Base-by-base conservation (phyloP, 768 basidiomycete genomes). In the Hydnomerulius pinastri region DNA sequence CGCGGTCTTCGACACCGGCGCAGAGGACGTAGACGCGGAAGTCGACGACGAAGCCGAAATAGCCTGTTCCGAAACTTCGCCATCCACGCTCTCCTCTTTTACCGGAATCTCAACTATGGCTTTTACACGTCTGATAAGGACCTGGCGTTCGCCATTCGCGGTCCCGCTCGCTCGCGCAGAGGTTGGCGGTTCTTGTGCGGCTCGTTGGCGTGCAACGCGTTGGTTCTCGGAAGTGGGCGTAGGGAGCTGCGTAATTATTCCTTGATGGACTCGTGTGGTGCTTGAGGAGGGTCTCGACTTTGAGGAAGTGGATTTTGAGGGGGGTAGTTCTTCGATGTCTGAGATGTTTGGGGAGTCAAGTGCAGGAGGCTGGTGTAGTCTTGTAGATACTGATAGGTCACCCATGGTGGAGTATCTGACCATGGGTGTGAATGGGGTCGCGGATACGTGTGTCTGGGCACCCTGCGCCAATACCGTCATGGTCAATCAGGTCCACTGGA, bases 101-200 rank as follows among this genome's bases (percentile, higher is more conserved):
- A 88, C 79, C 28, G 77, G 72, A 1, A 87, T 70, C 17, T 87
- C 74, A 6, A 79, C 63, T 2, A 74, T 62, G 23, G 87, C 83
- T 18, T 81, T 79, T 7, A 89, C 87, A 28, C 83, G 81, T 18
- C 87, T 79, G 35, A 89, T 73, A 13, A 89, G 30, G 17, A 60
- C 38, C 20, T 67, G 64, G 2, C 54, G 58, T 27, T 55, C 20
- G n/a, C 54, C 24, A 21, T 48, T 63, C 36, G 52, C 46, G 18
- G 37, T 37, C 4, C 53, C 39, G 39, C 42, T 55, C 21, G 41
- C 33, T 12, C 57, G 60, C 7, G 32, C 3, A 6, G 35, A 20
- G 17, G 32, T 32, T 3, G 18, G 36, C 13, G 48, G 29, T 23
- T 44, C 50, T 30, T 58, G 62, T 9, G 43, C 12, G 23, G 27